phyloP scores from a whole-genome alignment of 2,329 filamentous ascomycete species.

The Ilyonectria robusta region DNA sequence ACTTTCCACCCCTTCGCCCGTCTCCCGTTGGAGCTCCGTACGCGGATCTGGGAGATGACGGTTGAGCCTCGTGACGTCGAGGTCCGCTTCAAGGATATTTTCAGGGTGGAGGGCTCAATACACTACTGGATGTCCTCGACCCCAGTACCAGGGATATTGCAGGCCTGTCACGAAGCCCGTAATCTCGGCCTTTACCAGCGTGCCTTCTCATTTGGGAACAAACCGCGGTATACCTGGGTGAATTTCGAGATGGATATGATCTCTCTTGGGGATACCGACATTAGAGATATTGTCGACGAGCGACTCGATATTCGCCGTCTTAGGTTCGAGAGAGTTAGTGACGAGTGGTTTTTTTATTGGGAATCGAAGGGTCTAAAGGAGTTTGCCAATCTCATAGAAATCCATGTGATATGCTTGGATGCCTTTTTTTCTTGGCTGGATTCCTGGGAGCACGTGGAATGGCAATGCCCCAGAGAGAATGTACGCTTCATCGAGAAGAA shows the following conservation, averaged over 20 bases:
- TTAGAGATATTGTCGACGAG: not conserved
- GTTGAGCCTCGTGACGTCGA: constrained; percentile 24
- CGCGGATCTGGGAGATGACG: constrained; percentile 30
- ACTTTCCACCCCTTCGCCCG: constrained; percentile 30
- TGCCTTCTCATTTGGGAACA: not conserved
- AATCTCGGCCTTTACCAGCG: constrained; percentile 12
- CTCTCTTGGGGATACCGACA: constrained; percentile 4
- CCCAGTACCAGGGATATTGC: constrained; percentile 4
- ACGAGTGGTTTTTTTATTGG: not conserved
- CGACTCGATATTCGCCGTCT: not conserved
- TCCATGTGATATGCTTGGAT: constrained; percentile 1
- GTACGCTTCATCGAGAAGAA: constrained; percentile 6
- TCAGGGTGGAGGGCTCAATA: not conserved
- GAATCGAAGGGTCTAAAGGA: not conserved
- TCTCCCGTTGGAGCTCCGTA: constrained; percentile 30
- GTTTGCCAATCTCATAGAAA: not conserved
- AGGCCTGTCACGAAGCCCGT: constrained; percentile 15
- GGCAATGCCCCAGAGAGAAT: constrained; percentile 8
- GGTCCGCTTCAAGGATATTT: constrained; percentile 8
- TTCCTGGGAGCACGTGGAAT: constrained; percentile 7
- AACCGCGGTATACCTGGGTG: constrained; percentile 16
- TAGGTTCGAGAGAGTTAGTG: not conserved
- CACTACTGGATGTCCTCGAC: constrained; percentile 2
- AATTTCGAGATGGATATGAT: constrained; percentile 12
- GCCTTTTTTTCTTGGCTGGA: not conserved